Evolutionary conservation across 2,329 filamentous ascomycete species (phyloP).

Genomic region (Aureobasidium sp.): DNA sequence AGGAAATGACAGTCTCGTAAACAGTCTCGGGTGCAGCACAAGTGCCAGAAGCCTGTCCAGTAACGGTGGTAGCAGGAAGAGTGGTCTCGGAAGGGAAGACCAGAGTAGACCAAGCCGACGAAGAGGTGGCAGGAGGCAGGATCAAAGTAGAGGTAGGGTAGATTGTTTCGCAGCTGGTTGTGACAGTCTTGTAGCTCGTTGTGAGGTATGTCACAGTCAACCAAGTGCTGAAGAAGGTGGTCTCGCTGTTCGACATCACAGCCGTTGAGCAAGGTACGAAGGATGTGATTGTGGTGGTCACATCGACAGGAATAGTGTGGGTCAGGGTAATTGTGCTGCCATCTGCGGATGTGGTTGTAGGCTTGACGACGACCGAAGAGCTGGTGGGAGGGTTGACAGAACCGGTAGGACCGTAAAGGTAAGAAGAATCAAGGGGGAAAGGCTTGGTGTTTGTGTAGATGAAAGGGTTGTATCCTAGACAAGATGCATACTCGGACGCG

Average conservation of each 20-base stretch:
- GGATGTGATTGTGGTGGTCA: conserved; percentile 26
- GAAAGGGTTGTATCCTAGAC: conserved; percentile 15
- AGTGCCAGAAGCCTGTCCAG: not conserved
- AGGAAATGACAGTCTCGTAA: conserved; percentile 11
- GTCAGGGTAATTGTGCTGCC: conserved; percentile 1
- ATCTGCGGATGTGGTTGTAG: not conserved
- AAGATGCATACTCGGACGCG: conserved; percentile 12
- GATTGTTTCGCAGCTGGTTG: conserved; percentile 14
- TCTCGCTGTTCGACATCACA: conserved; percentile 24
- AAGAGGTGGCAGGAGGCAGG: too few species aligned
- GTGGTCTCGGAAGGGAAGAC: not conserved
- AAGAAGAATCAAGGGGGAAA: not conserved
- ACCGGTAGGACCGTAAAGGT: not conserved
- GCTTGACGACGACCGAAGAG: not conserved
- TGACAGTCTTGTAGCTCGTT: conserved; percentile 23
- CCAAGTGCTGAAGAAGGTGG: conserved; percentile 31
- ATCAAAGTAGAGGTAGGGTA: not conserved
- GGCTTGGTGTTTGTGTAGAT: not conserved
- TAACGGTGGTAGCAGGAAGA: not conserved
- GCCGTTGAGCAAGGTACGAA: conserved; percentile 31
- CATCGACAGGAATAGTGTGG: conserved; percentile 19
- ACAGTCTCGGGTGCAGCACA: conserved; percentile 12
- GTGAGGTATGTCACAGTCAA: conserved; percentile 27
- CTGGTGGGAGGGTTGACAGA: conserved; percentile 8
- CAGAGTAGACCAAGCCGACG: not conserved